These are phyloP conservation scores for Hsuehochloa calcarea DNA, from an alignment of 176 grass and related monocot genomes.

Conservation along the genomic window DNA sequence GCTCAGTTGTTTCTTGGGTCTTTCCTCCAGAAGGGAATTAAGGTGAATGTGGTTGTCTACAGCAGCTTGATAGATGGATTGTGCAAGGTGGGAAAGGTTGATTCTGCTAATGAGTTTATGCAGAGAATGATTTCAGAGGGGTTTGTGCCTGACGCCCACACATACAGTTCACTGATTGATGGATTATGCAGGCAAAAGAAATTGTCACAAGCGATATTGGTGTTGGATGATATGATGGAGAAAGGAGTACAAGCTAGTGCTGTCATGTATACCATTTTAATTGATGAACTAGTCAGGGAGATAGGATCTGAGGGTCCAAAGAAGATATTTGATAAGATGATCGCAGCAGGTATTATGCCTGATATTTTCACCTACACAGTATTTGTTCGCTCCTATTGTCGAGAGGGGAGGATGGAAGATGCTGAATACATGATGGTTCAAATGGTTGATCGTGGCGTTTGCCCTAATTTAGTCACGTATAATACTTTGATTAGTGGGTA, in stretches of 20 bases:
- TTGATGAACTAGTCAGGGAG: slow-evolving; percentile 59
- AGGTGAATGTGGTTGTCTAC: slow-evolving; percentile 57
- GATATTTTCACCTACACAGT: slow-evolving; percentile 74
- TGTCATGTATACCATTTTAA: slow-evolving; percentile 77
- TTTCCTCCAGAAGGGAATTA: slow-evolving; percentile 51
- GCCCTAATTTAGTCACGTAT: slow-evolving; percentile 69
- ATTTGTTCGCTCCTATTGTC: slow-evolving; percentile 60
- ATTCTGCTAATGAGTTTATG: slow-evolving; percentile 46
- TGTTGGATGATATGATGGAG: slow-evolving; percentile 71
- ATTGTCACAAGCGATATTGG: slow-evolving; percentile 42
- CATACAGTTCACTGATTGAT: slow-evolving; percentile 71
- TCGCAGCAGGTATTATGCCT: slow-evolving; percentile 51
- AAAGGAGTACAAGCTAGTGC: slow-evolving; percentile 55
- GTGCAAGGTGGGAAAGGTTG: slow-evolving; percentile 56
- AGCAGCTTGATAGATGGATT: slow-evolving; percentile 69
- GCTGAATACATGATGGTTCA: slow-evolving; percentile 58
- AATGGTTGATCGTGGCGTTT: slow-evolving; percentile 62
- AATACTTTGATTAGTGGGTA: slow-evolving; percentile 81
- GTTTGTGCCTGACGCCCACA: slow-evolving; percentile 51
- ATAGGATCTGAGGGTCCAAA: slow-evolving; percentile 45
- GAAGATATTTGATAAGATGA: slow-evolving; percentile 66
- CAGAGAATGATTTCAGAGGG: slow-evolving; percentile 55
- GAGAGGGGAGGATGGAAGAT: slow-evolving; percentile 71
- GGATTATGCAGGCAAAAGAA: slow-evolving; percentile 77
- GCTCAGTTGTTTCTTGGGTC: slow-evolving; percentile 63